Evolutionary conservation across 1,284 basidiomycete species (phyloP).

Genomic region (Bjerkandera adusta): DNA sequence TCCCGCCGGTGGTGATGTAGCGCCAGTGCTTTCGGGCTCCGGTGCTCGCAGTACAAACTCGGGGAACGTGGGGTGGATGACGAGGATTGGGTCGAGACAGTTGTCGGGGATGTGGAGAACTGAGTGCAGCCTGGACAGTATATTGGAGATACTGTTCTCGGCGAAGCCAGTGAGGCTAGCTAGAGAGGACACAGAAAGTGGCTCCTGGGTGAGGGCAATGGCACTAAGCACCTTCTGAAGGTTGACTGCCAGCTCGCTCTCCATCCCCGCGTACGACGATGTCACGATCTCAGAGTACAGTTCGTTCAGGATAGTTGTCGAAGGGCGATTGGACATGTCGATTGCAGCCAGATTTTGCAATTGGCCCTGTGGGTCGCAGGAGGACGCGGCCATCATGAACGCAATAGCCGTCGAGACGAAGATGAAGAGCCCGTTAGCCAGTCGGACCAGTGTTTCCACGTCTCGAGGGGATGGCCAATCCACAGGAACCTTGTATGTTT

Average conservation of each 20-base stretch:
- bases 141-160: background rate
- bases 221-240: background rate
- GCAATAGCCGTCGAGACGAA: constrained; percentile 23
- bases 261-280: background rate
- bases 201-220: background rate
- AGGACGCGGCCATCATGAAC: constrained; percentile 15
- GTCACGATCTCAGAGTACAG: background rate
- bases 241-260: background rate
- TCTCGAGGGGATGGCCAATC: constrained; percentile 17
- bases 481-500: constrained; percentile 8
- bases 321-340: too few relatives aligned
- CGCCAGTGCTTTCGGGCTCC: too few relatives aligned
- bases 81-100: too few relatives aligned
- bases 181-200: background rate
- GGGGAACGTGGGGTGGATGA: too few relatives aligned
- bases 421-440: constrained; percentile 23
- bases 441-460: constrained; percentile 13
- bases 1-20: too few relatives aligned
- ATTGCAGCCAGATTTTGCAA: background rate
- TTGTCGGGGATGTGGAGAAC: background rate
- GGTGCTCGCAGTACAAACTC: too few relatives aligned
- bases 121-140: background rate
- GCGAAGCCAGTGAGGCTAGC: background rate
- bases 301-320: background rate
- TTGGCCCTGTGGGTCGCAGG: background rate